Percentiles rank a stretch among this genome's conserved stretches.
Conservation (phyloP, 345 rosid genomes). For the Eucalyptus melliodora region DNA sequence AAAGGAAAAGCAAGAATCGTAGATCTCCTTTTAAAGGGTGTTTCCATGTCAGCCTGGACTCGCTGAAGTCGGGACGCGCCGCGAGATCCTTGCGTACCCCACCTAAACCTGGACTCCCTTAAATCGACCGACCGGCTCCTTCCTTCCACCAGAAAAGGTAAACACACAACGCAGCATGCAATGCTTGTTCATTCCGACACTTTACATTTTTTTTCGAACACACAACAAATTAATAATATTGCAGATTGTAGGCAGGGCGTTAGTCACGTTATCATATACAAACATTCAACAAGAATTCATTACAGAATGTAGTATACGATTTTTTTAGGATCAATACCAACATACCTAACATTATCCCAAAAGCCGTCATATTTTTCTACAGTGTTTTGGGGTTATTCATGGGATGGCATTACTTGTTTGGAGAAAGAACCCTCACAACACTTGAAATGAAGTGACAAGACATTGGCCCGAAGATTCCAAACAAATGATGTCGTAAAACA, state of each 20-base stretch:
- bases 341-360: not conserved
- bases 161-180: too few species aligned
- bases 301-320: not conserved
- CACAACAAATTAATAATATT: not conserved
- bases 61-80: too few species aligned
- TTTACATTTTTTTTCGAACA: not conserved
- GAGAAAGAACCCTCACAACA: not conserved
- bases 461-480: not conserved
- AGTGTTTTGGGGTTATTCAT: too few species aligned
- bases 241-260: not conserved
- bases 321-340: not conserved
- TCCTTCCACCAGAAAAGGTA: too few species aligned
- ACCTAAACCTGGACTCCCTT: too few species aligned
- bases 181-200: not conserved
- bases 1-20: too few species aligned
- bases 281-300: not conserved
- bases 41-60: too few species aligned
- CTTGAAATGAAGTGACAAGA: not conserved
- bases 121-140: too few species aligned
- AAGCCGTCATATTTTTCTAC: not conserved
- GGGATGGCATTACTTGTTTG: not conserved
- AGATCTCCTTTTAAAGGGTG: too few species aligned
- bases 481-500: not conserved
- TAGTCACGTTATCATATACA: not conserved
- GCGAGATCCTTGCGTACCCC: too few species aligned